Conservation (phyloP, 495 filamentous ascomycete species). For the Rusavskia elegans region DNA sequence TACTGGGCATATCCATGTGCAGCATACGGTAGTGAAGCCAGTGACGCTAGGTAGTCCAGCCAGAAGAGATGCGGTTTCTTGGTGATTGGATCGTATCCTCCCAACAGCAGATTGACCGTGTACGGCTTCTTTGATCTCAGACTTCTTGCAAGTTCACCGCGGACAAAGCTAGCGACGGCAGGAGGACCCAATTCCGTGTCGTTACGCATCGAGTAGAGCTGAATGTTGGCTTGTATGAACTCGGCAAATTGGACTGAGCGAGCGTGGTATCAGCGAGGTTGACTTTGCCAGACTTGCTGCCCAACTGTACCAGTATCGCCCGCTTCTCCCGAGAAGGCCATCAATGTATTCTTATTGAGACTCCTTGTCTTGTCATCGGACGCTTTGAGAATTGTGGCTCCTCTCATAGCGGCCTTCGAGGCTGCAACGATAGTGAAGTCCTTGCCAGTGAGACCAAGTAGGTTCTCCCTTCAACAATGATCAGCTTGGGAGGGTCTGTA, state of each 20-base stretch:
- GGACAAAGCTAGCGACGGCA: slow-evolving; percentile 81
- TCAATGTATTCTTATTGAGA: slow-evolving; percentile 81
- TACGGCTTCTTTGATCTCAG: slow-evolving; percentile 86
- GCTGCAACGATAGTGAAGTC: slow-evolving; percentile 97
- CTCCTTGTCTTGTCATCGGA: slow-evolving; percentile 88
- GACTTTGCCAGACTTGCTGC: not conserved
- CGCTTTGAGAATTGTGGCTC: slow-evolving; percentile 88
- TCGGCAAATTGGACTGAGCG: slow-evolving; percentile 83
- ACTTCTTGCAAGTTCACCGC: slow-evolving; percentile 76
- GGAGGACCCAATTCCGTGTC: slow-evolving; percentile 75
- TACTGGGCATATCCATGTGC: slow-evolving; percentile 97
- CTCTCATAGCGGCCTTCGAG: slow-evolving; percentile 94
- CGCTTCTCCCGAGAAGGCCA: slow-evolving; percentile 94
- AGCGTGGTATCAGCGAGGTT: slow-evolving; percentile 1
- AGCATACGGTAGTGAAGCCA: slow-evolving; percentile 81
- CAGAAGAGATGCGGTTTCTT: slow-evolving; percentile 83
- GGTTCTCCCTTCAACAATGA: slow-evolving; percentile 61
- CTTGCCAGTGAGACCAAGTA: slow-evolving; percentile 95
- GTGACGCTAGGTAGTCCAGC: slow-evolving; percentile 88
- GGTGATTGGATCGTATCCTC: slow-evolving; percentile 78
- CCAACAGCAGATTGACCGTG: slow-evolving; percentile 87
- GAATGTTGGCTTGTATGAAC: slow-evolving; percentile 95
- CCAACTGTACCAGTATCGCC: slow-evolving; percentile 70
- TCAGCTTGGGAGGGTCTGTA: not conserved
- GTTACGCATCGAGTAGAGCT: slow-evolving; percentile 97